phyloP scores from a whole-genome alignment of 2,329 filamentous ascomycete species.

The Phialophora chinensis region DNA sequence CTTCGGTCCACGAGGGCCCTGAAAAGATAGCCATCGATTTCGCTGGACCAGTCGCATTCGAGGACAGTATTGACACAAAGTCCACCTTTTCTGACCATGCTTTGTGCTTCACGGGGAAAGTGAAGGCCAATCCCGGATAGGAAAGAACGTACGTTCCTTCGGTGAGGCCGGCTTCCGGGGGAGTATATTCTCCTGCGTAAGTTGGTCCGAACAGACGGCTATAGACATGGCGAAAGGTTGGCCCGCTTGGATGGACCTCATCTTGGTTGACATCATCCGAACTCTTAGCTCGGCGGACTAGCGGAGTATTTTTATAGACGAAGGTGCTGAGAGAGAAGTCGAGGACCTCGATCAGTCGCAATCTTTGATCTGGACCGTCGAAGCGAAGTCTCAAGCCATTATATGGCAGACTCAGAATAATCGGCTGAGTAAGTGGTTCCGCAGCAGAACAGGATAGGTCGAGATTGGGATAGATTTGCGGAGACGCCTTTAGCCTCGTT shows the following conservation, averaged over 20 bases:
- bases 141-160: conserved; percentile 85
- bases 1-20: conserved; percentile 88
- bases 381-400: conserved; percentile 92
- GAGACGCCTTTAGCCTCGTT: conserved; percentile 85
- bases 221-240: conserved; percentile 87
- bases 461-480: conserved; percentile 79
- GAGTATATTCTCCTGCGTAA: conserved; percentile 89
- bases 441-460: conserved; percentile 80
- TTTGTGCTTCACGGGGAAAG: conserved; percentile 76
- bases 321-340: conserved; percentile 88
- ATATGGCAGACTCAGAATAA: conserved; percentile 75
- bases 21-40: conserved; percentile 89
- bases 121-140: conserved; percentile 93
- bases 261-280: conserved; percentile 51
- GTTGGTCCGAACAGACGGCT: conserved; percentile 91
- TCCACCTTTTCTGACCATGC: conserved; percentile 77
- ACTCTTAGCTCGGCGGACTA: conserved; percentile 64
- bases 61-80: conserved; percentile 83
- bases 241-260: conserved; percentile 59
- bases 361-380: conserved; percentile 87
- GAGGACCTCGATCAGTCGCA: conserved; percentile 86
- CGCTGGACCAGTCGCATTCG: conserved; percentile 75
- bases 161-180: conserved; percentile 61
- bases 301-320: conserved; percentile 79
- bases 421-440: conserved; percentile 74